Percentiles rank a stretch among this genome's conserved stretches.
These are phyloP conservation scores for Candida adriatica DNA, from an alignment of 805 yeast genomes.

Conservation along the genomic window DNA sequence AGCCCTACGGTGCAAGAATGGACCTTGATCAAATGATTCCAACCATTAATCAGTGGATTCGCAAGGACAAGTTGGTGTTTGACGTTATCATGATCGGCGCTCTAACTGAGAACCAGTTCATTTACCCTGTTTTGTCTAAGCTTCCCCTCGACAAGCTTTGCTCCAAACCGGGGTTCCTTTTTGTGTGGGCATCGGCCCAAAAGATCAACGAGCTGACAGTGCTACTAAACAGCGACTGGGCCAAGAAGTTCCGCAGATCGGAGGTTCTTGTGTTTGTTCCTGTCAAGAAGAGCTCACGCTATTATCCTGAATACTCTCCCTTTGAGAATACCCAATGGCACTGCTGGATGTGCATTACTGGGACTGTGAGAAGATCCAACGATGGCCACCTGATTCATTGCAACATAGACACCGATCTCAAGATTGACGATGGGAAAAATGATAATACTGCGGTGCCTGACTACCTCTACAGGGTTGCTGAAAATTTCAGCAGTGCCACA, in stretches of 20 bases:
- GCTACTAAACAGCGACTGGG: conserved; percentile 49
- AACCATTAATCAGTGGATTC: conserved; percentile 56
- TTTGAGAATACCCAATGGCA: conserved; percentile 85
- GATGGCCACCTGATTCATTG: conserved; percentile 86
- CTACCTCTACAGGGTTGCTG: conserved; percentile 74
- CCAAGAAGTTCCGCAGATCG: conserved; percentile 73
- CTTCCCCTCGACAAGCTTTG: conserved; percentile 70
- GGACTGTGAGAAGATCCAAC: conserved; percentile 80
- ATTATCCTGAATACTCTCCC: conserved; percentile 52
- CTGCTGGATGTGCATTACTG: conserved; percentile 96
- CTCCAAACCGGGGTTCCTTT: conserved; percentile 79
- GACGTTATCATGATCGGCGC: conserved; percentile 94
- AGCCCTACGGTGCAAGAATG: conserved; percentile 61
- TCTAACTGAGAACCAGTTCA: conserved; percentile 64
- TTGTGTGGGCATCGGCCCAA: conserved; percentile 80
- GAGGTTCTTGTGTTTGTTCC: conserved; percentile 86
- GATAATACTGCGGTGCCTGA: conserved; percentile 56
- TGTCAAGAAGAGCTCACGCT: conserved; percentile 54
- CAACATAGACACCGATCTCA: conserved; percentile 84
- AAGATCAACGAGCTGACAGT: conserved; percentile 58
- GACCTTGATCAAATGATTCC: conserved; percentile 46
- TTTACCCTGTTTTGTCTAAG: conserved; percentile 52
- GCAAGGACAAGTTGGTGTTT: conserved; percentile 52
- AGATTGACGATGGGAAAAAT: conserved; percentile 47
- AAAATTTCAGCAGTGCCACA: conserved; percentile 79